Evolutionary conservation across 225 moss, liverwort and hornwort species (phyloP).

Genomic region (Neckera pumila): DNA sequence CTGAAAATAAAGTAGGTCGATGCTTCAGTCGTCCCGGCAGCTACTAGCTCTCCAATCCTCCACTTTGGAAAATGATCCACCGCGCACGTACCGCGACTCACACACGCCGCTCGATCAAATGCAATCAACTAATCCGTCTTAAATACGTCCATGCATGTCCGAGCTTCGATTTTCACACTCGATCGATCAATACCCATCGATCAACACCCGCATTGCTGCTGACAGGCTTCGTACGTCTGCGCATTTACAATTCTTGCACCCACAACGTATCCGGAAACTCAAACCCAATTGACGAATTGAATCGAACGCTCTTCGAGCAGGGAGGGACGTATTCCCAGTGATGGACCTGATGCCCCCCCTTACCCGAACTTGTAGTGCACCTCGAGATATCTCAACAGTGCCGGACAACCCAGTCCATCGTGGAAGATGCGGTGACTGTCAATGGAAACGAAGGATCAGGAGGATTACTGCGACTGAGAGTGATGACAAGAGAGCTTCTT

Average conservation of each 20-base stretch:
- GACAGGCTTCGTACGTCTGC: background rate
- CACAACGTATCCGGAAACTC: background rate
- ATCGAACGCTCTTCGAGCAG: background rate
- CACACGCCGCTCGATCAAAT: background rate
- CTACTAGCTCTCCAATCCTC: background rate
- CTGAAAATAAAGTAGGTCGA: background rate
- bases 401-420: background rate
- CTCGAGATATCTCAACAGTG: background rate
- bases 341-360: background rate
- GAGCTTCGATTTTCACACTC: background rate
- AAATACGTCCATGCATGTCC: background rate
- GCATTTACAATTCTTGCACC: background rate
- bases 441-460: background rate
- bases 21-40: background rate
- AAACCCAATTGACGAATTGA: background rate
- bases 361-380: background rate
- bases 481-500: background rate
- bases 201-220: background rate
- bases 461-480: too few relatives aligned
- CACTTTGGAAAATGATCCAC: background rate
- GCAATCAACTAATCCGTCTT: background rate
- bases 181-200: background rate
- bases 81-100: background rate
- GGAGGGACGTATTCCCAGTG: background rate
- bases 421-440: background rate